A percentile compares a stretch with the other conserved stretches of the same genome.
These are phyloP conservation scores for Bipolaris bicolor DNA, from an alignment of 2,329 filamentous ascomycete genomes.

Conservation along the genomic window DNA sequence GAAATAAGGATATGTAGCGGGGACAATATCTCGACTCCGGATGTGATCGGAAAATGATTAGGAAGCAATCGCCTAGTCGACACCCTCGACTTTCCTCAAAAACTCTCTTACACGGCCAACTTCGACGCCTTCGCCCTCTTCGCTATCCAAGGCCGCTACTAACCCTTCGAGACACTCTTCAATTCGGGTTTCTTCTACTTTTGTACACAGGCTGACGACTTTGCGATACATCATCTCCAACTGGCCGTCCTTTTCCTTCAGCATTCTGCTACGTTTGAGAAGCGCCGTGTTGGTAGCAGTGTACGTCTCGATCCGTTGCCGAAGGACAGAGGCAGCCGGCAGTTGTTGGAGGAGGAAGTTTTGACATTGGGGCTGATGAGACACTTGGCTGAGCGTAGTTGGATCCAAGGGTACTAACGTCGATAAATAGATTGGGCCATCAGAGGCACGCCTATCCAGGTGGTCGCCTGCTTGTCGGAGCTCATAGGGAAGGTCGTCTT, in stretches of 20 bases:
- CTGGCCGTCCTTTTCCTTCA: conserved; percentile 81
- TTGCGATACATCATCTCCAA: conserved; percentile 86
- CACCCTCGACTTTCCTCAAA: conserved; percentile 76
- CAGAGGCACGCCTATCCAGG: conserved; percentile 37
- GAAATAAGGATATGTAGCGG: not conserved
- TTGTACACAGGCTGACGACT: conserved; percentile 86
- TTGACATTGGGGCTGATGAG: conserved; percentile 32
- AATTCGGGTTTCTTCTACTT: conserved; percentile 76
- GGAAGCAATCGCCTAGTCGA: conserved; percentile 33
- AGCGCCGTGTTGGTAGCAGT: conserved; percentile 71
- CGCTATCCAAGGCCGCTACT: conserved; percentile 87
- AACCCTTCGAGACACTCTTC: conserved; percentile 81
- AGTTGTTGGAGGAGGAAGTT: conserved; percentile 21
- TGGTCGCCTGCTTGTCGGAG: conserved; percentile 39
- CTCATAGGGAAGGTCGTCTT: conserved; percentile 36
- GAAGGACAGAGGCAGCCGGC: conserved; percentile 54
- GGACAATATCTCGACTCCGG: not conserved
- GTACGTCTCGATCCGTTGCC: conserved; percentile 73
- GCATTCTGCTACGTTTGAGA: conserved; percentile 68
- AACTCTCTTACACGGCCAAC: conserved; percentile 79
- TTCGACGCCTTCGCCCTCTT: conserved; percentile 71
- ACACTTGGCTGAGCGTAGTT: conserved; percentile 29
- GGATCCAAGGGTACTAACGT: conserved; percentile 36
- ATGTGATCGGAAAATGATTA: not conserved
- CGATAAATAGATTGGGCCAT: conserved; percentile 37